Conservation (phyloP, 2,329 filamentous ascomycete species). For the Rhexocercosporidium sp. region DNA sequence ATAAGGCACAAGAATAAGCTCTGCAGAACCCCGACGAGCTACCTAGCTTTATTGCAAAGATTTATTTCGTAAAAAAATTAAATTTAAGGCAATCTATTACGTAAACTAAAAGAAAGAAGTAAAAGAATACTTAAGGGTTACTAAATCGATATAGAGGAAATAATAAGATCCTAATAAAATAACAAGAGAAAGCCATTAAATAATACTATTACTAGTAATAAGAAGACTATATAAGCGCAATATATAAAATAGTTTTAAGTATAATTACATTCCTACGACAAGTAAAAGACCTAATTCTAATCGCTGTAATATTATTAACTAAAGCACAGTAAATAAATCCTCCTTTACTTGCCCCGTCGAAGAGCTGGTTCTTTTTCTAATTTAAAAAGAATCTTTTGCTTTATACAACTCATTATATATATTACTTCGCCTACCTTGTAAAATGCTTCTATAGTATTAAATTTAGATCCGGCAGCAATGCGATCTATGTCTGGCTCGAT, state of each 20-base stretch:
- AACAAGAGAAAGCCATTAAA: background rate
- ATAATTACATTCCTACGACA: background rate
- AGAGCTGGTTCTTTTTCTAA: no score
- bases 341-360: no score
- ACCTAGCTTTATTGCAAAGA: background rate
- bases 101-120: background rate
- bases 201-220: constrained; percentile 13
- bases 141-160: background rate
- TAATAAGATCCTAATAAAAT: background rate
- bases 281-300: no score
- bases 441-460: constrained; percentile 28
- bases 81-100: background rate
- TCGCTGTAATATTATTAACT: no score
- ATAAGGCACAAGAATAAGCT: background rate
- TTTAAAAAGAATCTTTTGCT: no score
- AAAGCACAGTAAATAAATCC: no score
- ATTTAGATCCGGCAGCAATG: constrained; percentile 25
- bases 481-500: constrained; percentile 24
- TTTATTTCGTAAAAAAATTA: background rate
- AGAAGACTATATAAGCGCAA: background rate
- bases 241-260: background rate
- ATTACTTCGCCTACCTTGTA: constrained; percentile 22
- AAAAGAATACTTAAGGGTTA: background rate
- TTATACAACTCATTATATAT: background rate
- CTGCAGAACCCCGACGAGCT: background rate